These are phyloP conservation scores for Physcomitrellopsis africana DNA, from an alignment of 225 moss, liverwort and hornwort genomes.

Conservation along the genomic window DNA sequence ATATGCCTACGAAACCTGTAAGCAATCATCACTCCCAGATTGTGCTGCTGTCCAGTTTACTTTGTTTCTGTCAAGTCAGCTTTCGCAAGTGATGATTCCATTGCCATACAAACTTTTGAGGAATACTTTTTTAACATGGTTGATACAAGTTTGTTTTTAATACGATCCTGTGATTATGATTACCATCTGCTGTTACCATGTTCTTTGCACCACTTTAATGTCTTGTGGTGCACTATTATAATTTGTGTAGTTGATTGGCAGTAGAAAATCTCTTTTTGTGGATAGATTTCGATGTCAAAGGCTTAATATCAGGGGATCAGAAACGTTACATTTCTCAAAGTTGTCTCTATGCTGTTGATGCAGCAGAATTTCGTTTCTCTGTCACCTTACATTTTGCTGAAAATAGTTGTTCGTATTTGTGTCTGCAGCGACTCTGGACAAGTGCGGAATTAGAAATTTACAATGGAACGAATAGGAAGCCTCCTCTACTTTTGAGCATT, in stretches of 20 bases:
- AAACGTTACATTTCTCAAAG: background rate
- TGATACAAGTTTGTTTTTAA: constrained; percentile 3
- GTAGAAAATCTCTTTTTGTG: background rate
- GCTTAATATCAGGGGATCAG: background rate
- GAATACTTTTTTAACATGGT: background rate
- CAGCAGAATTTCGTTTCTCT: background rate
- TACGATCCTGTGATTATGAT: background rate
- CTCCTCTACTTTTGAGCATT: constrained; percentile 79
- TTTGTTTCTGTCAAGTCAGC: background rate
- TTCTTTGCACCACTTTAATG: too few species aligned
- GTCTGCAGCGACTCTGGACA: constrained; percentile 79
- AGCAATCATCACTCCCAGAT: background rate
- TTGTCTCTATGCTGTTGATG: background rate
- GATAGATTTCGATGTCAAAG: background rate
- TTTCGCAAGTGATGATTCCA: background rate
- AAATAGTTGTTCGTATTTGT: background rate
- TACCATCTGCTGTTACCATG: background rate
- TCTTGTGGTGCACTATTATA: too few species aligned
- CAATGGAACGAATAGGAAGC: constrained; percentile 66
- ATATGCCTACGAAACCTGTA: constrained; percentile 55
- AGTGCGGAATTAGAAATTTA: constrained; percentile 67
- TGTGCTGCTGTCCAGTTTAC: background rate
- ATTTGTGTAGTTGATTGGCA: too few species aligned
- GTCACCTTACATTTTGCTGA: background rate
- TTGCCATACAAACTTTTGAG: background rate